phyloP scores from a whole-genome alignment of 495 filamentous ascomycete genomes.

The Aspergillus sclerotioniger region DNA sequence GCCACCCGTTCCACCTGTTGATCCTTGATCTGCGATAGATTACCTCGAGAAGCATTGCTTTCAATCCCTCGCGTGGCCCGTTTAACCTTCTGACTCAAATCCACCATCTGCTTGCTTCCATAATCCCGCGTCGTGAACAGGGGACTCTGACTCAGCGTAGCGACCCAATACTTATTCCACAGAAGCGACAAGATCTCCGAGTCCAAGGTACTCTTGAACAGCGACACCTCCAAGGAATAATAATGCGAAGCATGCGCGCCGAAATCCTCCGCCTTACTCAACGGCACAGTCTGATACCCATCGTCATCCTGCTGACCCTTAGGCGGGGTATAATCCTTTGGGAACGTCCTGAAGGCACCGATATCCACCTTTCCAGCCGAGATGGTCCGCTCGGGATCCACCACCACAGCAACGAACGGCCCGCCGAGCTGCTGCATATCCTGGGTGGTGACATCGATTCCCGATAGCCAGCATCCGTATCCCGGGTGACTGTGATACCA shows the following conservation, averaged over 20 bases:
- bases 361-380: slow-evolving; percentile 95
- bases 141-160: slow-evolving; percentile 93
- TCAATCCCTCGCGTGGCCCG: slow-evolving; percentile 55
- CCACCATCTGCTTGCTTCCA: slow-evolving; percentile 85
- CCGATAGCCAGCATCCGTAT: slow-evolving; percentile 97
- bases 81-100: slow-evolving; percentile 76
- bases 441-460: slow-evolving; percentile 93
- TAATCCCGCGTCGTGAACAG: slow-evolving; percentile 93
- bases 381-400: slow-evolving; percentile 96
- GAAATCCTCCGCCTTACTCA: slow-evolving; percentile 92
- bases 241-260: slow-evolving; percentile 88
- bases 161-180: slow-evolving; percentile 99
- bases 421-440: slow-evolving; percentile 81
- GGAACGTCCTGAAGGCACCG: slow-evolving; percentile 91
- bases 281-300: slow-evolving; percentile 67
- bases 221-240: slow-evolving; percentile 84
- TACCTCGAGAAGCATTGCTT: slow-evolving; percentile 34
- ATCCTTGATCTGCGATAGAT: slow-evolving; percentile 43
- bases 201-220: slow-evolving; percentile 92
- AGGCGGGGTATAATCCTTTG: slow-evolving; percentile 65
- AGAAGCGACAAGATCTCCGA: slow-evolving; percentile 77
- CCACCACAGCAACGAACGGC: slow-evolving; percentile 93
- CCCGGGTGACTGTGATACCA: slow-evolving; percentile 99
- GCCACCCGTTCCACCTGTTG: slow-evolving; percentile 76
- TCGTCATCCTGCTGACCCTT: slow-evolving; percentile 47